Evolutionary conservation across 2,329 filamentous ascomycete genomes (phyloP).

Genomic region (Fusarium sambucinum): DNA sequence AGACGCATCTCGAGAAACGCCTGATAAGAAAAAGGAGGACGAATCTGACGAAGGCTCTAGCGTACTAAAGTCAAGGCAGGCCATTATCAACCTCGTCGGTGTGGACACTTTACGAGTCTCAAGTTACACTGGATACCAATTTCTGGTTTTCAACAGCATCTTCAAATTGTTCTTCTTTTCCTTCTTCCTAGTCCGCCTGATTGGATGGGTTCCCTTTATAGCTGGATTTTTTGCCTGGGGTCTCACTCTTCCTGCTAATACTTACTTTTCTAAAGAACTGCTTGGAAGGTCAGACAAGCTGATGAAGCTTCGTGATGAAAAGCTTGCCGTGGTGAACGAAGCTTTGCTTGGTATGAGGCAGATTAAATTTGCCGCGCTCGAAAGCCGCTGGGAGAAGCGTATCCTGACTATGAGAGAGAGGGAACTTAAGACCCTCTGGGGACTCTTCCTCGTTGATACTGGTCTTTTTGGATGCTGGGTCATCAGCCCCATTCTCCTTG

Average conservation of each 20-base stretch:
- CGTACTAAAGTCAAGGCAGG: slow-evolving; percentile 68
- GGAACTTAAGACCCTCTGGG: slow-evolving; percentile 76
- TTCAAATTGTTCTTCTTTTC: slow-evolving; percentile 76
- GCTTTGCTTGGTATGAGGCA: slow-evolving; percentile 83
- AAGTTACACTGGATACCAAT: slow-evolving; percentile 75
- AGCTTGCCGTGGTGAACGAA: slow-evolving; percentile 81
- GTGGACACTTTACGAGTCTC: slow-evolving; percentile 78
- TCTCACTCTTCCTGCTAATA: slow-evolving; percentile 75
- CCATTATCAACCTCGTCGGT: slow-evolving; percentile 82
- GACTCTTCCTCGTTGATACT: slow-evolving; percentile 73
- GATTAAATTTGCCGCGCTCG: slow-evolving; percentile 85
- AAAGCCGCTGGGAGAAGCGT: slow-evolving; percentile 78
- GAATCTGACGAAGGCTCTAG: slow-evolving; percentile 56
- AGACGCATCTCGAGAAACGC: slow-evolving; percentile 49
- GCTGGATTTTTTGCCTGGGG: slow-evolving; percentile 74
- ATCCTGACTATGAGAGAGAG: slow-evolving; percentile 72
- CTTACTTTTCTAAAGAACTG: slow-evolving; percentile 74
- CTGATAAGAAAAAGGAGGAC: slow-evolving; percentile 65
- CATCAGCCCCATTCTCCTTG: slow-evolving; percentile 77
- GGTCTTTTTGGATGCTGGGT: slow-evolving; percentile 77
- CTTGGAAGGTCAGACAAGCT: slow-evolving; percentile 73
- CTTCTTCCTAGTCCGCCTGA: slow-evolving; percentile 73
- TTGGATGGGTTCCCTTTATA: slow-evolving; percentile 77
- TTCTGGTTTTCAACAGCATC: slow-evolving; percentile 71
- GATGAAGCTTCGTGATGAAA: slow-evolving; percentile 82